These are phyloP conservation scores for Neolentinus lepideus DNA, from an alignment of 1,284 basidiomycete genomes.

Conservation along the genomic window DNA sequence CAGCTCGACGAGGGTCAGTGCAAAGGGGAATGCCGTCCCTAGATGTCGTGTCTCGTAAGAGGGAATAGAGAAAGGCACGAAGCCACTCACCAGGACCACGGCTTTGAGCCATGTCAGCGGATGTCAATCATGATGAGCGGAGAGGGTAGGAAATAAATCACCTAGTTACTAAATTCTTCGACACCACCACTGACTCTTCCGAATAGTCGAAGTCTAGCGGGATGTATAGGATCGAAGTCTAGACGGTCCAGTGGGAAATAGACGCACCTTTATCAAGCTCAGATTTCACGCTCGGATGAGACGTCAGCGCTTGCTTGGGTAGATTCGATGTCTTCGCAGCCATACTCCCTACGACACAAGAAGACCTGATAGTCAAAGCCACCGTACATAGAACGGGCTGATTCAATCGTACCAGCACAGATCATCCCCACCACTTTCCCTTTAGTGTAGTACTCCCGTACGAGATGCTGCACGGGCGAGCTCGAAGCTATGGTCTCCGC, in stretches of 20 bases:
- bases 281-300: conserved; percentile 70
- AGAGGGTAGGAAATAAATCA: conserved; percentile 19
- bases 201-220: conserved; percentile 65
- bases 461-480: conserved; percentile 53
- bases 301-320: conserved; percentile 62
- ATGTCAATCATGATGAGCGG: not conserved
- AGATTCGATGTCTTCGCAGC: conserved; percentile 62
- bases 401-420: conserved; percentile 54
- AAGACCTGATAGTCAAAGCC: not conserved
- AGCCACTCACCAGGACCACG: conserved; percentile 66
- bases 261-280: conserved; percentile 50
- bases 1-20: conserved; percentile 63
- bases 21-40: conserved; percentile 77
- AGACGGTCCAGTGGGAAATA: not conserved
- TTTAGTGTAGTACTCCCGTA: conserved; percentile 51
- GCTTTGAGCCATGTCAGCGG: conserved; percentile 26
- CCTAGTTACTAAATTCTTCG: conserved; percentile 75
- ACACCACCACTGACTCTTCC: conserved; percentile 73
- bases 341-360: conserved; percentile 45
- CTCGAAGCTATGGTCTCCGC: conserved; percentile 67
- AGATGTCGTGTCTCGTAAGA: not conserved
- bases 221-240: conserved; percentile 2
- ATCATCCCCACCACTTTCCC: conserved; percentile 76
- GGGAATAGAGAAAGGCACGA: not conserved
- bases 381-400: not conserved